Evolutionary conservation across 1,284 basidiomycete species (phyloP), one percentile per base, ranked within the genome.

Genomic region (Exobasidium rhododendri): DNA sequence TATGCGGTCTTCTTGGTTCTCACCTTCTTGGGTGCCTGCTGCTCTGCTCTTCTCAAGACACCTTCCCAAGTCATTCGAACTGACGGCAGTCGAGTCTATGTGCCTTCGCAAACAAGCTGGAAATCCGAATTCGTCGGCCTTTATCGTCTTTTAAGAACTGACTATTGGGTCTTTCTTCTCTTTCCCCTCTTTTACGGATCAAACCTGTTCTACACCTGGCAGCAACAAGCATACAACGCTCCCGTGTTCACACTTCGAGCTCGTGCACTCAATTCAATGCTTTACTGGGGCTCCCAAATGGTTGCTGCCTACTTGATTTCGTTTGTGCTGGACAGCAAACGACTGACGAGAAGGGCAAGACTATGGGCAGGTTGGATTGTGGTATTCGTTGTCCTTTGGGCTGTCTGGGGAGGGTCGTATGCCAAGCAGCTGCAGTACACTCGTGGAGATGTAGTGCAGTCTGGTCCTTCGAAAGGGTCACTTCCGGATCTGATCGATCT

Each of bases 231-330:
- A 59, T 73, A 47, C 60, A 74, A 69, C 52, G 63, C 63, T 13
- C 59, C 45, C 17, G 5, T 54, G 28, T 46, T 35, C 47, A 47
- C 58, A 29, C 22, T 55, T 26, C 67, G 74, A n/a, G 74, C 79
- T 10, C 80, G 81, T 59, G 73, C 80, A 2, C 80, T 82, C 66
- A 81, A 81, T 73, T 72, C 71, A 14, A 64, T 82, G 4, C 68
- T 81, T 20, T 82, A 82, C 70, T 82, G 80, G 80, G 65, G 75
- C 7, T 72, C 76, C 30, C 80, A 81, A 62, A 78, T 81, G 63
- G 62, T 77, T 2, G 73, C 69, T 13, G 65, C 68, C 26, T 32
- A 71, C 28, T 43, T 65, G 26, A 56, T 79, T 20, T 75, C 74
- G 28, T 64, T 67, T 58, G 31, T 75, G 10, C 62, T 73, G 24